A percentile compares a stretch with the other conserved stretches of the same genome.
Conservation (phyloP, 2,329 filamentous ascomycete genomes). For the Fusarium euwallaceae region DNA sequence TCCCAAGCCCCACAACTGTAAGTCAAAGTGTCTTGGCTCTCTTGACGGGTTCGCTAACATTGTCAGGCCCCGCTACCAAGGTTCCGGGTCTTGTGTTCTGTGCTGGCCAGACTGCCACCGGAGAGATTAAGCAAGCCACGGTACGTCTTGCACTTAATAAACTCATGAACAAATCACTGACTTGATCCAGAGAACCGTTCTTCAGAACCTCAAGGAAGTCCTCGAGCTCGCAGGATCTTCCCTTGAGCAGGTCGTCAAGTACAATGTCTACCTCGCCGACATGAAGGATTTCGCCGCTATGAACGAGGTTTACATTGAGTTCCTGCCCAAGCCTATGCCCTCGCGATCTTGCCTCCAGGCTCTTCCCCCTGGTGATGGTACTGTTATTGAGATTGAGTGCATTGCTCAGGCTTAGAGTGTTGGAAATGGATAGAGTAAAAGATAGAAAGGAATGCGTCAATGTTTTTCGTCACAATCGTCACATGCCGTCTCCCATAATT, state of each 20-base stretch:
- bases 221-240: conserved; percentile 75
- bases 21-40: conserved; percentile 19
- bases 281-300: conserved; percentile 81
- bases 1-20: conserved; percentile 61
- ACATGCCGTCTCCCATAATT: neutral
- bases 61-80: conserved; percentile 57
- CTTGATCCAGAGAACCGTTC: conserved; percentile 17
- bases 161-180: neutral
- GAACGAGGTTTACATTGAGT: conserved; percentile 58
- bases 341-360: conserved; percentile 58
- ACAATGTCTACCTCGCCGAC: conserved; percentile 77
- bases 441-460: neutral
- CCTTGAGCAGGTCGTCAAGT: conserved; percentile 76
- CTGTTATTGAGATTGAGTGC: conserved; percentile 60
- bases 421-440: neutral
- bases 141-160: neutral
- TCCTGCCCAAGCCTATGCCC: conserved; percentile 57
- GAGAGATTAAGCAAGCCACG: conserved; percentile 60
- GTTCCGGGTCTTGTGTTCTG: conserved; percentile 62
- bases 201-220: conserved; percentile 73
- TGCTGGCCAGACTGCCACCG: conserved; percentile 62
- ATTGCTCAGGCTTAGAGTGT: conserved; percentile 53
- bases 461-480: neutral
- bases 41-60: neutral
- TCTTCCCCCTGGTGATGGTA: conserved; percentile 54